A percentile compares a stretch with the other conserved stretches of the same genome.
phyloP scores from a whole-genome alignment of 192 early-diverging fungal species.

The Coemansia sp. region DNA sequence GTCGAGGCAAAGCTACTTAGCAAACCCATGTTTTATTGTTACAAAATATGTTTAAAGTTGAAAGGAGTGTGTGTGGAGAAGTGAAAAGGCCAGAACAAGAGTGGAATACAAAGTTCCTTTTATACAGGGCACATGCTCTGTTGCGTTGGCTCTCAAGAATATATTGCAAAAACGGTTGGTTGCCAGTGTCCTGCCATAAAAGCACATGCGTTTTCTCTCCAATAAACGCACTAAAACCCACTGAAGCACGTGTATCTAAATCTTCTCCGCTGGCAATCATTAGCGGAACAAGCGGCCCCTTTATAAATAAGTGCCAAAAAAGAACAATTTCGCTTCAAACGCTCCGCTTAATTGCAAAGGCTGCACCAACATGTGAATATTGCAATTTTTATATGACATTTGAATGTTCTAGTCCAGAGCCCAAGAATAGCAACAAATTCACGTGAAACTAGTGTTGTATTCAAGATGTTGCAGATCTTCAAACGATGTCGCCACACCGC shows the following conservation, averaged over 20 bases:
- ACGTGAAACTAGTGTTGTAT: background rate
- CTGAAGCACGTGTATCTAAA: background rate
- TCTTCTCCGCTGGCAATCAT: background rate
- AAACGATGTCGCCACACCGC: too few relatives aligned
- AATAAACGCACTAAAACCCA: background rate
- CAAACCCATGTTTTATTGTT: conserved; percentile 23
- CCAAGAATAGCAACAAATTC: background rate
- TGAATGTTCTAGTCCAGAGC: background rate
- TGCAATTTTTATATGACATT: background rate
- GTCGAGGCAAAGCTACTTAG: conserved; percentile 17
- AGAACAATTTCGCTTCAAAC: background rate
- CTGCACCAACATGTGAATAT: background rate
- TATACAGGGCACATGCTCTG: background rate
- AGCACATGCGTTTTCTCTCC: background rate
- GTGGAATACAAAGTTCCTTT: background rate
- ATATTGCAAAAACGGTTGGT: background rate
- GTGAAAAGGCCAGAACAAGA: background rate
- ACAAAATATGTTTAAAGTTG: background rate
- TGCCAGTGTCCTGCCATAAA: background rate
- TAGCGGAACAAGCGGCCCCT: background rate
- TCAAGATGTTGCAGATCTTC: too few relatives aligned
- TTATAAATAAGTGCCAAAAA: background rate
- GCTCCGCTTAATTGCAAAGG: too few relatives aligned
- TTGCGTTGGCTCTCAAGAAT: too few relatives aligned
- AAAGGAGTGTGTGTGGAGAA: background rate